Conservation (phyloP, 306 rosid genomes). For the Ochetophila trinervis region DNA sequence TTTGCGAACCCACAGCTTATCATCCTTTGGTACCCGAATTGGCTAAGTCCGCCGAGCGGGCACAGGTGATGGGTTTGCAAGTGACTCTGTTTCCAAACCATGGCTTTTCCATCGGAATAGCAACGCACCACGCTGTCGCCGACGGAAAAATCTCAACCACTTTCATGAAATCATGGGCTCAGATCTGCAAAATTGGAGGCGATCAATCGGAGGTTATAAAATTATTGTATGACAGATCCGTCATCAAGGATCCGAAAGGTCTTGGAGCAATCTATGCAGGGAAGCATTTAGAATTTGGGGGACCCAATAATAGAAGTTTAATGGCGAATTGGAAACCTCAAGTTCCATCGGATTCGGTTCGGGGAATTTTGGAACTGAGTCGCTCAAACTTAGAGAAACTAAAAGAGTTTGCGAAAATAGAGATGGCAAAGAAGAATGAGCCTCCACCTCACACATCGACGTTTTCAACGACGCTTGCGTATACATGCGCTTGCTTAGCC, state of each 20-base stretch:
- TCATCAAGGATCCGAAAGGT: conserved; percentile 7
- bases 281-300: not conserved
- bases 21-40: conserved; percentile 24
- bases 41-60: conserved; percentile 15
- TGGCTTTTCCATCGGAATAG: conserved; percentile 41
- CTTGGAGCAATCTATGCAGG: conserved; percentile 2
- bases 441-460: not conserved
- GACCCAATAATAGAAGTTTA: conserved; percentile 21
- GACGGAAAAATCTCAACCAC: conserved; percentile 38
- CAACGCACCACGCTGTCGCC: conserved; percentile 40
- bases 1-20: not conserved
- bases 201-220: not conserved
- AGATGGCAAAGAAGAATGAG: not conserved
- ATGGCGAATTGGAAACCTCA: not conserved
- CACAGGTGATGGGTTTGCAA: conserved; percentile 33
- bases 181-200: conserved; percentile 3
- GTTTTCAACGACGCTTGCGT: conserved; percentile 7
- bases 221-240: conserved; percentile 3
- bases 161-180: conserved; percentile 29
- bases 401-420: not conserved
- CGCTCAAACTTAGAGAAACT: not conserved
- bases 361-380: conserved; percentile 16
- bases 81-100: conserved; percentile 35
- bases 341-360: not conserved
- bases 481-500: conserved; percentile 15